Percentiles rank a stretch among this genome's conserved stretches.
phyloP scores from a whole-genome alignment of 2,329 filamentous ascomycete species.

The Ustulina deusta region DNA sequence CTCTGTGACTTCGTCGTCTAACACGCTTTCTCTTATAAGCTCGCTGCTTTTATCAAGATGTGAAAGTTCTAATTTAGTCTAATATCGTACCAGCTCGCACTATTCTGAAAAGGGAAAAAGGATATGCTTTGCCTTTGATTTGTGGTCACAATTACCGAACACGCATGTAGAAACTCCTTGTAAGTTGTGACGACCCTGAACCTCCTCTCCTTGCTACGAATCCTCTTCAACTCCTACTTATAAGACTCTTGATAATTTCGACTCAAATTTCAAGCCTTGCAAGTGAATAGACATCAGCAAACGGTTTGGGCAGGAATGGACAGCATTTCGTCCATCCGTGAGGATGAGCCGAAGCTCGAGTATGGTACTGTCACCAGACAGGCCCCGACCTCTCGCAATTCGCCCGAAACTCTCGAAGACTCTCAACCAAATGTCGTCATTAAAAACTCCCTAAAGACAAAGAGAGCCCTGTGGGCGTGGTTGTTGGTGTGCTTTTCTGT shows the following conservation, averaged over 20 bases:
- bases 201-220: not conserved
- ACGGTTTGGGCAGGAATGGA: slow-evolving; percentile 3
- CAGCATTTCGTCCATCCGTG: not conserved
- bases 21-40: not conserved
- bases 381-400: not conserved
- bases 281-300: not conserved
- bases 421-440: not conserved
- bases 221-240: not conserved
- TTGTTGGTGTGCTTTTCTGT: slow-evolving; percentile 37
- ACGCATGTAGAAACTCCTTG: not conserved
- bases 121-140: not conserved
- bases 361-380: slow-evolving; percentile 24
- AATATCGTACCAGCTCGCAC: not conserved
- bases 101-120: not conserved
- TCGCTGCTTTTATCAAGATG: not conserved
- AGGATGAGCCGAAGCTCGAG: slow-evolving; percentile 8
- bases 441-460: slow-evolving; percentile 30
- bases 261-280: not conserved
- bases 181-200: not conserved
- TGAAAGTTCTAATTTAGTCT: not conserved
- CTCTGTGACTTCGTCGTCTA: too few relatives aligned
- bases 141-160: not conserved
- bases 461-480: slow-evolving; percentile 35
- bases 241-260: not conserved
- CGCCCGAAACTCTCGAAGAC: slow-evolving; percentile 15